These are phyloP conservation scores for grape (Vitis vinifera) DNA, from an alignment of 164 flowering plant genomes.

Conservation along the genomic window ASM3070453v1 NC_081815.1:2674001-2674500, in stretches of 20 bases:
- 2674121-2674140: no score
- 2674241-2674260: neutral
- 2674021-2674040: constrained; percentile 88
- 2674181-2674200: neutral
- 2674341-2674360: neutral
- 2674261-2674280: no score
- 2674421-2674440: neutral
- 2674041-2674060: neutral
- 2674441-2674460: neutral
- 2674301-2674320: no score
- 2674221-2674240: neutral
- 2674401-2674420: neutral
- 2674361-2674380: neutral
- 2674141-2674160: neutral
- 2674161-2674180: no score
- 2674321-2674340: neutral
- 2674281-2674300: no score
- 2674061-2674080: neutral
- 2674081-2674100: no score
- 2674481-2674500: neutral
- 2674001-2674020: constrained; percentile 98
- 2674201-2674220: neutral
- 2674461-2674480: neutral
- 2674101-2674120: no score
- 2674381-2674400: neutral